These are phyloP conservation scores for Sophora flavescens DNA, from an alignment of 306 rosid genomes.

Conservation along the genomic window DNA sequence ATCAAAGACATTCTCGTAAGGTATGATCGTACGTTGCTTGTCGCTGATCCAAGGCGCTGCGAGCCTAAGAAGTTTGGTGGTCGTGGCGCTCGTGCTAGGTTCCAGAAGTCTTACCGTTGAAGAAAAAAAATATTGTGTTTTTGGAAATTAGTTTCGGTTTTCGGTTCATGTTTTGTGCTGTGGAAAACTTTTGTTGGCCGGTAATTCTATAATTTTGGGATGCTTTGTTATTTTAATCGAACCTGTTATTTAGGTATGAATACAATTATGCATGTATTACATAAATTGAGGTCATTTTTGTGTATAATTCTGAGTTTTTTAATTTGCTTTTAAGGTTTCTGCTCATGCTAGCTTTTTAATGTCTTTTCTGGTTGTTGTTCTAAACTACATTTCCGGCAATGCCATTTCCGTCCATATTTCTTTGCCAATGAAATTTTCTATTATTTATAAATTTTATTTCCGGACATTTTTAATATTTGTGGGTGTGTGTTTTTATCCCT, in stretches of 20 bases:
- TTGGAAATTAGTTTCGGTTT: constrained; percentile 19
- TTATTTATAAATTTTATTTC: too few species aligned
- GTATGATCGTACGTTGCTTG: constrained; percentile 79
- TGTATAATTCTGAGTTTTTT: background rate
- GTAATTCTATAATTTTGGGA: constrained; percentile 18
- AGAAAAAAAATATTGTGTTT: background rate
- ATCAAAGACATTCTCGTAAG: constrained; percentile 80
- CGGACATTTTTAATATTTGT: too few species aligned
- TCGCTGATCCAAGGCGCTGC: constrained; percentile 87
- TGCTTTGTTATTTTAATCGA: background rate
- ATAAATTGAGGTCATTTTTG: background rate
- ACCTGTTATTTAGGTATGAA: constrained; percentile 13
- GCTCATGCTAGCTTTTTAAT: background rate
- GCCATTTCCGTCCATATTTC: too few species aligned
- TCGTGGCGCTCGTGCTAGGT: constrained; percentile 89
- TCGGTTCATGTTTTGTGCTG: constrained; percentile 57
- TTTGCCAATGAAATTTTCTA: too few species aligned
- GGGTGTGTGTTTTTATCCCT: too few species aligned
- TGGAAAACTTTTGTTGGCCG: constrained; percentile 43
- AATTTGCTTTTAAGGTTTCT: background rate
- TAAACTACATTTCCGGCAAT: background rate
- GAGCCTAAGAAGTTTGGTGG: constrained; percentile 98
- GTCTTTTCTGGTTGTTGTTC: too few species aligned
- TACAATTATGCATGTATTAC: background rate
- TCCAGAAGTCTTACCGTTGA: constrained; percentile 94